Base-by-base conservation (phyloP, 257 asterid genomes). In the Solanum tarapatanum region DNA sequence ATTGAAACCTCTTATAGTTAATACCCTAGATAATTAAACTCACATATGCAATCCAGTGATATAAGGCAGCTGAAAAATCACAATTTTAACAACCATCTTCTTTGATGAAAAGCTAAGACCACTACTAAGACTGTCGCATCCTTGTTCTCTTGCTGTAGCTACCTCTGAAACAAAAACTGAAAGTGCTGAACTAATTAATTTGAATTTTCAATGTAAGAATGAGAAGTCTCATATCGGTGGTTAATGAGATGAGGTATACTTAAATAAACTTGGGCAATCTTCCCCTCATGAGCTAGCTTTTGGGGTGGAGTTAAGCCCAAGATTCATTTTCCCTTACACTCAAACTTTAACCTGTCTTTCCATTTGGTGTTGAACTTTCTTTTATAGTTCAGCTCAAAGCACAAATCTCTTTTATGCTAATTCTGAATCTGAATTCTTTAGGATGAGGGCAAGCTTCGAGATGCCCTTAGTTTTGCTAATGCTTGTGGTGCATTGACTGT, bases 401-500 rank as follows among this genome's bases (percentile, higher is more conserved):
- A 16, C 11, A 5, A 1, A 10, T 24, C 85, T 48, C 41, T 48
- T 14, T 48, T 1, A 48, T 28, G 69, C 69, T 82, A 45, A 48
- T 28, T 28, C 35, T 24, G 21, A 87, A 28, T 82, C 84, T 69
- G 28, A 24, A 43, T 68, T 64, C 77, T 75, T 48, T 92, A 97
- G 98, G 93, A 95, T 55, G 99, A 97, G 92, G 90, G 70, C n/a
- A 92, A 92, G 41, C 91, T 97, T 85, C 90, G 93, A 89, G 98
- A 96, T 39, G 97, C 98, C 79, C 94, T 97, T 86, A 90, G 92
- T 74, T 97, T 97, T 83, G 98, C 98, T 19, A 97, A 97, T 88
- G 98, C 94, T 39, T 95, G 98, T 84, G 99, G 99, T 26, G 99
- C 98, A 76, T 89, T 97, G 89, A 95, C 99, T 30, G 98, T 97